Conservation (phyloP, 2,329 filamentous ascomycete species). For the Torrubiellomyces zombiae region DNA sequence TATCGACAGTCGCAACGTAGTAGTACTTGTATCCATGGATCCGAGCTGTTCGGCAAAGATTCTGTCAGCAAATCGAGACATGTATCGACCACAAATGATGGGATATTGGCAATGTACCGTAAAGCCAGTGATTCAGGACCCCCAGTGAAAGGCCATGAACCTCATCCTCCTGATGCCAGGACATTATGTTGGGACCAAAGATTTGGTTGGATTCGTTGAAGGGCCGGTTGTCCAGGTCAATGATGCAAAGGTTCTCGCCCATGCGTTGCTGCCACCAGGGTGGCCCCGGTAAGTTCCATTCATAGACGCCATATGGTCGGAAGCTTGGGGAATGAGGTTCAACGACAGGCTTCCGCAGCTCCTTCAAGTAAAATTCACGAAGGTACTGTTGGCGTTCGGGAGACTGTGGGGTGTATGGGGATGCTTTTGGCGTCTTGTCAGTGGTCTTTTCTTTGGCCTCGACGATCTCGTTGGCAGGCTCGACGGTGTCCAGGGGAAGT, state of each 20-base stretch:
- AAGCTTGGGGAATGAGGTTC: conserved; percentile 12
- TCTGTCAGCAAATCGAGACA: conserved; percentile 8
- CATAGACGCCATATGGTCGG: conserved; percentile 15
- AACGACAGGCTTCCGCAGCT: conserved; percentile 14
- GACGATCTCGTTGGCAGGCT: too few species aligned
- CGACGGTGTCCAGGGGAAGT: too few species aligned
- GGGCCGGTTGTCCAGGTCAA: conserved; percentile 25
- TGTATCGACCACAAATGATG: too few species aligned
- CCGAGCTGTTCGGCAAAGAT: conserved; percentile 14
- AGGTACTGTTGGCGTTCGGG: conserved; percentile 11
- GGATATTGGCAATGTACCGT: conserved; percentile 15
- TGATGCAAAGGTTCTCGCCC: conserved; percentile 24
- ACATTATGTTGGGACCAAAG: conserved; percentile 18
- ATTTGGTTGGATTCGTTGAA: conserved; percentile 19
- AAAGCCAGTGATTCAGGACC: conserved; percentile 27
- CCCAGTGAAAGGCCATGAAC: conserved; percentile 22
- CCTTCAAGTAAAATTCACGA: conserved; percentile 15
- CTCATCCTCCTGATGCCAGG: conserved; percentile 15
- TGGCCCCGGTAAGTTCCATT: conserved; percentile 12
- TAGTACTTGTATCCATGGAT: conserved; percentile 32
- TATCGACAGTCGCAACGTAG: conserved; percentile 21
- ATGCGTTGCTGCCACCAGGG: conserved; percentile 16
- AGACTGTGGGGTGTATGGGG: not conserved
- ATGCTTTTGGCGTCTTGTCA: conserved; percentile 4
- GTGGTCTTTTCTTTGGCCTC: too few species aligned